Conservation (phyloP, 805 yeast species). For the Wickerhamiella shivajii region DNA sequence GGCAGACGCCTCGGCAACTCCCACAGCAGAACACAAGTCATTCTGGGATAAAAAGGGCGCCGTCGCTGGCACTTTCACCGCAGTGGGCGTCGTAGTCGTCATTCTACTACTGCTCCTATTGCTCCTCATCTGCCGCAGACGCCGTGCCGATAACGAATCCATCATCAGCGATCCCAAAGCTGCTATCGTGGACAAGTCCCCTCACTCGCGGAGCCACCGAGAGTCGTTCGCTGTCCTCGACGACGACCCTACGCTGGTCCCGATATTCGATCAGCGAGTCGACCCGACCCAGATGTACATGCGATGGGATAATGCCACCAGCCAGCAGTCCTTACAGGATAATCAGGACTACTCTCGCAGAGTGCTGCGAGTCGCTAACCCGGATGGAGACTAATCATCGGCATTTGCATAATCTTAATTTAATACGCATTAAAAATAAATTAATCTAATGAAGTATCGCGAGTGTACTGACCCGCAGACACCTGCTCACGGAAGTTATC, state of each 20-base stretch:
- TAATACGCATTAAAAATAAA: neutral
- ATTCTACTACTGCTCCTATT: conserved; percentile 31
- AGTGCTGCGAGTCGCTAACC: conserved; percentile 42
- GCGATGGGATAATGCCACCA: conserved; percentile 33
- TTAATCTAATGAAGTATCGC: conserved; percentile 2
- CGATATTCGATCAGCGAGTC: conserved; percentile 42
- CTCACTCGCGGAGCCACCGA: conserved; percentile 13
- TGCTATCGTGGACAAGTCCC: conserved; percentile 13
- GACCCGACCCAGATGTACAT: conserved; percentile 43
- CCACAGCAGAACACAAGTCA: conserved; percentile 7
- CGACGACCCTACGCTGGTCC: conserved; percentile 21
- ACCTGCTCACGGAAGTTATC: conserved; percentile 58
- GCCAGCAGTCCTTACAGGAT: conserved; percentile 36
- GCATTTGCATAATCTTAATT: no score
- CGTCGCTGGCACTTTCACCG: conserved; percentile 76
- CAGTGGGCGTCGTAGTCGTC: conserved; percentile 51
- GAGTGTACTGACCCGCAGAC: conserved; percentile 35
- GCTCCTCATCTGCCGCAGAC: conserved; percentile 29
- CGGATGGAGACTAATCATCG: conserved; percentile 23
- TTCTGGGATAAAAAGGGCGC: conserved; percentile 60
- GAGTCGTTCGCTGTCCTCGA: conserved; percentile 16
- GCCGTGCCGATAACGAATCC: conserved; percentile 1
- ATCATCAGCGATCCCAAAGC: neutral
- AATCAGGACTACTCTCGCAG: conserved; percentile 43
- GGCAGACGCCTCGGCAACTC: neutral